Evolutionary conservation across 306 rosid genomes (phyloP), one percentile per base, ranked within the genome.

Genomic region (Rubus parviflorus): DNA sequence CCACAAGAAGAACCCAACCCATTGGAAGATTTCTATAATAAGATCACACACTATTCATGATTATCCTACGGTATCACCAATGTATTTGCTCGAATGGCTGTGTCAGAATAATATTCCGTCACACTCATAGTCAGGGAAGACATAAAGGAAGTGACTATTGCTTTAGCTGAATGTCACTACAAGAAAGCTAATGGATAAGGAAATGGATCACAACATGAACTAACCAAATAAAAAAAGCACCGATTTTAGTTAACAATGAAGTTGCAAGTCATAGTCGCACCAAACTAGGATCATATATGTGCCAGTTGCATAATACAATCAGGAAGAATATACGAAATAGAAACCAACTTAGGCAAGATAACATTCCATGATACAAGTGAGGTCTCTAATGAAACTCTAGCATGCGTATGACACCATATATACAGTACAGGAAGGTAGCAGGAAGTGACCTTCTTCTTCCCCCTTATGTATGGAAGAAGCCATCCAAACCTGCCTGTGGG

Each of bases 381-480:
- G 52, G 40, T 73, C 76, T 71, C 51, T 20, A n/a, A 57, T 54
- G 13, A 42, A 72, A 63, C 14, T 38, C 45, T 51, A 10, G 23
- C 68, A 52, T 30, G 61, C 4, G 25, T 1, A 43, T 51, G 79
- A 73, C 30, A 74, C 56, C 10, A 20, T 15, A 54, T 46, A 56
- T 56, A 72, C 9, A 68, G 37, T 79, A 65, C 60, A 54, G 12
- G 63, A 80, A 42, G 67, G 76, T 25, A 75, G 68, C 79, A 16
- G 77, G 76, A 57, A 89, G 85, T 81, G 22, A 92, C 98, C 89
- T 90, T 92, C 91, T 84, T 94, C 98, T 84, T 94, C 97, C 41
- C 97, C 95, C 85, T 81, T 86, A 76, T 94, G 98, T 85, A 94
- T 88, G 57, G 98, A 94, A 72, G 97, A 88, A 81, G 95, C 97